These are phyloP conservation scores for Panellus pusillus DNA, from an alignment of 768 basidiomycete genomes.

Conservation along the genomic window DNA sequence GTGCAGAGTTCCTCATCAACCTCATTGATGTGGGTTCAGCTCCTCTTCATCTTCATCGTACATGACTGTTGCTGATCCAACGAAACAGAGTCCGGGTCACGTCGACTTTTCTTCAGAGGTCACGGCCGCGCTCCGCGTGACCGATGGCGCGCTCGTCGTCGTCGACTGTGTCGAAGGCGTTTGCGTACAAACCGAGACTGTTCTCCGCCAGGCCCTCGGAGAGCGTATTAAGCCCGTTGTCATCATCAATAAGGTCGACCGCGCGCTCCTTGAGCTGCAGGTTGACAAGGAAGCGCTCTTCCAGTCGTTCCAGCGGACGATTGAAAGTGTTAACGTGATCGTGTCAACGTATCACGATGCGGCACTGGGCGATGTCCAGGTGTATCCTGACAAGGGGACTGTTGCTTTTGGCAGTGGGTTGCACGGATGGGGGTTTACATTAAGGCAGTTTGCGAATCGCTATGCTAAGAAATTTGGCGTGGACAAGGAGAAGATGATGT, in stretches of 20 bases:
- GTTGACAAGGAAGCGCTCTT: conserved; percentile 95
- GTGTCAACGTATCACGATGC: conserved; percentile 95
- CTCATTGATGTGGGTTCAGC: conserved; percentile 77
- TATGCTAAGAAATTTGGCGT: conserved; percentile 99
- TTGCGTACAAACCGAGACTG: conserved; percentile 99
- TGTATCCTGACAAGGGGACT: conserved; percentile 97
- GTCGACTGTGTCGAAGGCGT: conserved; percentile 99
- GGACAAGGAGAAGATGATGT: conserved; percentile 96
- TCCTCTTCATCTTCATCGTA: too few species aligned
- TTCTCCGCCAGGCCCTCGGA: conserved; percentile 92
- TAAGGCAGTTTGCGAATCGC: conserved; percentile 92
- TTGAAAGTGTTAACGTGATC: conserved; percentile 98
- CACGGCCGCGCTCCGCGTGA: conserved; percentile 98
- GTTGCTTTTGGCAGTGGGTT: conserved; percentile 99
- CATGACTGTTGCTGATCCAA: too few species aligned
- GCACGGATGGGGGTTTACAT: conserved; percentile 99
- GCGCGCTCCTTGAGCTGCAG: conserved; percentile 97
- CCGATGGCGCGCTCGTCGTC: conserved; percentile 98
- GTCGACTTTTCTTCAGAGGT: conserved; percentile 99
- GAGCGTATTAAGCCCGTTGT: conserved; percentile 99
- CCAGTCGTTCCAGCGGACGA: conserved; percentile 96
- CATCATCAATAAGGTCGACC: conserved; percentile 99
- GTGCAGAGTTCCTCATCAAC: conserved; percentile 98
- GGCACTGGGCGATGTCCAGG: conserved; percentile 96
- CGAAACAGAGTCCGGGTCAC: conserved; percentile 75